Evolutionary conservation across 2,329 filamentous ascomycete genomes (phyloP).

Genomic region (Xylariaceae sp.): DNA sequence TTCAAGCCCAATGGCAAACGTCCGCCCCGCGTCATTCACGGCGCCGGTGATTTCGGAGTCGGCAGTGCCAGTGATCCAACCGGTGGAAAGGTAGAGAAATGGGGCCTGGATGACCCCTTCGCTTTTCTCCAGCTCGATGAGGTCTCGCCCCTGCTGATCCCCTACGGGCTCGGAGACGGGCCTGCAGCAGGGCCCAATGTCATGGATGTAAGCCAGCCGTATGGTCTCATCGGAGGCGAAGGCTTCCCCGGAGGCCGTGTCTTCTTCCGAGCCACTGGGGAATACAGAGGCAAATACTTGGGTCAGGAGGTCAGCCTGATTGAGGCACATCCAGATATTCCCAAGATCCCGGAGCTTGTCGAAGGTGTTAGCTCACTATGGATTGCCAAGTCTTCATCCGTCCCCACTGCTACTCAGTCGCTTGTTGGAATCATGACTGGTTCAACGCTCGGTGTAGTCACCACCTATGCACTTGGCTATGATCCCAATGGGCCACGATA

Average conservation of each 20-base stretch:
- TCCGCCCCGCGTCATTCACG: constrained; percentile 76
- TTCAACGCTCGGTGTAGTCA: constrained; percentile 78
- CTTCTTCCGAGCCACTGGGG: constrained; percentile 71
- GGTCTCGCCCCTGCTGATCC: constrained; percentile 65
- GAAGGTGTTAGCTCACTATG: constrained; percentile 78
- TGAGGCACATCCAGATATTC: constrained; percentile 68
- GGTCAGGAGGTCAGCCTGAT: constrained; percentile 56
- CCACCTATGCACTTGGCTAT: constrained; percentile 71
- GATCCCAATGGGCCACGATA: constrained; percentile 58
- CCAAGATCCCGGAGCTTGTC: constrained; percentile 63
- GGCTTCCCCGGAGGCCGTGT: constrained; percentile 78
- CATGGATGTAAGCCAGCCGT: constrained; percentile 85
- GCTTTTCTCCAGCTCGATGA: constrained; percentile 75
- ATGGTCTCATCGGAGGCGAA: constrained; percentile 80
- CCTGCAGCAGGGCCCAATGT: constrained; percentile 76
- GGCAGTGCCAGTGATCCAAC: constrained; percentile 80
- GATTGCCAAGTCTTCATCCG: constrained; percentile 77
- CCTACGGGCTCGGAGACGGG: constrained; percentile 75
- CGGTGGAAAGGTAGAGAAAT: constrained; percentile 71
- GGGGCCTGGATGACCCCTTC: constrained; percentile 75
- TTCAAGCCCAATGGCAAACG: constrained; percentile 69
- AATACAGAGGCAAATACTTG: constrained; percentile 74
- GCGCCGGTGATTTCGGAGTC: constrained; percentile 70
- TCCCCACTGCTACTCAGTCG: constrained; percentile 70
- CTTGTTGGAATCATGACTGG: constrained; percentile 79